Conservation (phyloP, 164 flowering plant genomes). For the Chloranthus sessilifolius region DNA sequence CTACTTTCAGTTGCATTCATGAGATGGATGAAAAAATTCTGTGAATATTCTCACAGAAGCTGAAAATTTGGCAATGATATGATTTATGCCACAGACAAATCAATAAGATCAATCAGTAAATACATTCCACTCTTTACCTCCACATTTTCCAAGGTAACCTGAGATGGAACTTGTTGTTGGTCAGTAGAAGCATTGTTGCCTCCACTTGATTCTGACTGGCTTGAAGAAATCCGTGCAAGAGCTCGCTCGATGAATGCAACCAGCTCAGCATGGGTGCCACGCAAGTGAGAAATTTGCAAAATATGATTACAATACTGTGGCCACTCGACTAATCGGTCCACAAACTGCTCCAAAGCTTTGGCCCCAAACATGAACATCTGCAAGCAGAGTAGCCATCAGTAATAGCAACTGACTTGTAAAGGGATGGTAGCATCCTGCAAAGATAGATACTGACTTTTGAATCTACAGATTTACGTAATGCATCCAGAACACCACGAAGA, state of each 20-base stretch:
- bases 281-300: conserved; percentile 93
- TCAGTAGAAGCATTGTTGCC: conserved; percentile 35
- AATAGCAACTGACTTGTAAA: conserved; percentile 1
- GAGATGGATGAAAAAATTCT: too few species aligned
- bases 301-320: conserved; percentile 98
- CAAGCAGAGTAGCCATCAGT: conserved; percentile 8
- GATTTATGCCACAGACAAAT: neutral
- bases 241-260: conserved; percentile 82
- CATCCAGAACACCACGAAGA: conserved; percentile 83
- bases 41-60: too few species aligned
- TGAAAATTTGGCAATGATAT: neutral
- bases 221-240: conserved; percentile 67
- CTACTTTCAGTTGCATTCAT: too few species aligned
- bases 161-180: conserved; percentile 32
- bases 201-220: conserved; percentile 58
- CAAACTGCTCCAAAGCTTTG: conserved; percentile 90
- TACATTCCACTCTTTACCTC: conserved; percentile 37
- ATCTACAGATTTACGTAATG: conserved; percentile 91
- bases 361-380: conserved; percentile 96
- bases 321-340: conserved; percentile 93
- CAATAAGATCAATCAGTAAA: too few species aligned
- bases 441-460: conserved; percentile 55
- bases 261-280: conserved; percentile 70
- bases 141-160: conserved; percentile 20
- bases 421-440: too few species aligned